These are phyloP conservation scores for Aspergillus terreus DNA, from an alignment of 2,329 filamentous ascomycete genomes.

Conservation along the genomic window DNA sequence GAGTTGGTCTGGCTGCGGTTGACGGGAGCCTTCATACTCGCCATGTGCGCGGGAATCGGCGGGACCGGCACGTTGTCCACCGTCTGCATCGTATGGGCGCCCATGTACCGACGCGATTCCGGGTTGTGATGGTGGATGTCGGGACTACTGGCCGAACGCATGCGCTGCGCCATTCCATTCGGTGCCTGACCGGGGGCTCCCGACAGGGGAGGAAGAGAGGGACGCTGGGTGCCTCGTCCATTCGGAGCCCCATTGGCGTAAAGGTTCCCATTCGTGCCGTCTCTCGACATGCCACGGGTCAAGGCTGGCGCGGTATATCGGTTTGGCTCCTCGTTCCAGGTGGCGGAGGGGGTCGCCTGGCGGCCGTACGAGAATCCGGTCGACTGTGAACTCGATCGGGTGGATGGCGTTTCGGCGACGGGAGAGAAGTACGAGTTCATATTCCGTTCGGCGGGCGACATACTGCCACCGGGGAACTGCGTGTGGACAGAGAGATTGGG, in stretches of 20 bases:
- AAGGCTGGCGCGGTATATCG: slow-evolving; percentile 87
- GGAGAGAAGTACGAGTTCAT: slow-evolving; percentile 95
- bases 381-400: slow-evolving; percentile 48
- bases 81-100: slow-evolving; percentile 53
- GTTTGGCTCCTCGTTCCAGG: slow-evolving; percentile 70
- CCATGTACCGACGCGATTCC: slow-evolving; percentile 47
- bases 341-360: slow-evolving; percentile 62
- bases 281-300: slow-evolving; percentile 74
- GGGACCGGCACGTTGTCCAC: slow-evolving; percentile 64
- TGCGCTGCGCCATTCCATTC: slow-evolving; percentile 59
- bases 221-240: slow-evolving; percentile 58
- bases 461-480: slow-evolving; percentile 48
- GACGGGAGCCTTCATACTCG: slow-evolving; percentile 57
- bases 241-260: slow-evolving; percentile 63
- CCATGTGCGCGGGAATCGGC: slow-evolving; percentile 69
- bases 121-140: slow-evolving; percentile 73
- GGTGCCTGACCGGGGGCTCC: slow-evolving; percentile 47
- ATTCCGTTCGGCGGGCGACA: slow-evolving; percentile 60
- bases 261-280: slow-evolving; percentile 63
- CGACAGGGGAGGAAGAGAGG: slow-evolving; percentile 70
- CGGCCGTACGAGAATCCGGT: slow-evolving; percentile 79
- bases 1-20: slow-evolving; percentile 78
- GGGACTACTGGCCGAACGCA: slow-evolving; percentile 90
- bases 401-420: slow-evolving; percentile 64
- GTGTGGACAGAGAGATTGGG: slow-evolving; percentile 66